Evolutionary conservation across 305 asterid genomes (phyloP).

Genomic region (Solanum hybrid): DNA sequence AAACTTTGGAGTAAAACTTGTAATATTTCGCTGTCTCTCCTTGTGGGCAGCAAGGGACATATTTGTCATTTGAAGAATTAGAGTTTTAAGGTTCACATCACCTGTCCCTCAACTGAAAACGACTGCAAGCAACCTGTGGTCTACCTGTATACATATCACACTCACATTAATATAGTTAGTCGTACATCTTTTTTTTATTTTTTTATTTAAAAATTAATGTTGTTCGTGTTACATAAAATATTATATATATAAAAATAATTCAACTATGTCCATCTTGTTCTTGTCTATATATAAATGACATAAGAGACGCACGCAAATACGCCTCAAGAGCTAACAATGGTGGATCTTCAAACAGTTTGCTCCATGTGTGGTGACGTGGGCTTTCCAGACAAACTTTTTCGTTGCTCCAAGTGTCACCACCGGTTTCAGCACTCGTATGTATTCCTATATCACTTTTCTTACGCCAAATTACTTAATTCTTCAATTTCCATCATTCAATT

Average conservation of each 20-base stretch:
- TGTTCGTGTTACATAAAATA: background rate
- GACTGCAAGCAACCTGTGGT: conserved; percentile 23
- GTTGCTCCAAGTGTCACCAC: conserved; percentile 68
- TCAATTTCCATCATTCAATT: background rate
- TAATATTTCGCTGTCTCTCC: too few species aligned
- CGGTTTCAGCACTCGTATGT: conserved; percentile 90
- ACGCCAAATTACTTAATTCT: background rate
- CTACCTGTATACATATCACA: conserved; percentile 8
- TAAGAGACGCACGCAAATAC: background rate
- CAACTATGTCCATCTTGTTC: background rate
- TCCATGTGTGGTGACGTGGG: conserved; percentile 95
- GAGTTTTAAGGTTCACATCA: conserved; percentile 1
- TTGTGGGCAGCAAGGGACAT: background rate
- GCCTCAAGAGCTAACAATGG: conserved; percentile 19
- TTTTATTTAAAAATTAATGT: background rate
- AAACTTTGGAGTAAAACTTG: background rate
- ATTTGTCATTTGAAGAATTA: background rate
- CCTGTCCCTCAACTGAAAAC: conserved; percentile 17
- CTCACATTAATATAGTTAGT: background rate
- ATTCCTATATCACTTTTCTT: background rate
- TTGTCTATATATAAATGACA: background rate
- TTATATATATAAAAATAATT: background rate
- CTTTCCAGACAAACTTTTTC: conserved; percentile 76
- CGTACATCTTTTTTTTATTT: background rate
- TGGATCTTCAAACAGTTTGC: conserved; percentile 69